phyloP scores from a whole-genome alignment of 2,329 filamentous ascomycete genomes.

The Aspergillus sp. region DNA sequence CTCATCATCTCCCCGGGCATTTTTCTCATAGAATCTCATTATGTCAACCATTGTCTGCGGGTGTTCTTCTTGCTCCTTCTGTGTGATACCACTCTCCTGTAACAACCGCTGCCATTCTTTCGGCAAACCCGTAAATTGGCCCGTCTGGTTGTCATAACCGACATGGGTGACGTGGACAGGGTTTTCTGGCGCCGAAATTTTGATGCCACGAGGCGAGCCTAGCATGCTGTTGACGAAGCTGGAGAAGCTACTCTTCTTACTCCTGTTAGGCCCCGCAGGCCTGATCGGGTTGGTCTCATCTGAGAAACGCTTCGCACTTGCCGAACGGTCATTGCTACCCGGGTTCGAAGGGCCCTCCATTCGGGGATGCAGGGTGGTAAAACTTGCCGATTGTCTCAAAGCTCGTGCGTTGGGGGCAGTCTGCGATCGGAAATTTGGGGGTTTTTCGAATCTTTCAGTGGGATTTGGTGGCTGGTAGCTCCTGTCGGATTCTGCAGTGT shows the following conservation, averaged over 20 bases:
- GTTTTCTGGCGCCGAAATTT: conserved; percentile 97
- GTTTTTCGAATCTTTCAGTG: conserved; percentile 34
- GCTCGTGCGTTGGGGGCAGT: conserved; percentile 59
- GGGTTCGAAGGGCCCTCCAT: conserved; percentile 51
- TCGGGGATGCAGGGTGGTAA: conserved; percentile 53
- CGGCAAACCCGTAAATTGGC: conserved; percentile 92
- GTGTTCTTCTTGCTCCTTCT: conserved; percentile 93
- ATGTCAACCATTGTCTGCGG: conserved; percentile 95
- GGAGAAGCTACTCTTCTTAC: conserved; percentile 84
- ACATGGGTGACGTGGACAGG: conserved; percentile 98
- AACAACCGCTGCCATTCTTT: conserved; percentile 98
- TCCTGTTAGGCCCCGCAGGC: conserved; percentile 58
- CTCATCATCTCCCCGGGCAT: conserved; percentile 79
- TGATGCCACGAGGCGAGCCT: conserved; percentile 81
- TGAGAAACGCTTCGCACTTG: conserved; percentile 70
- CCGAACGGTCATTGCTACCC: conserved; percentile 49
- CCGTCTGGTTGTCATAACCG: conserved; percentile 92
- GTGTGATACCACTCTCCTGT: conserved; percentile 92
- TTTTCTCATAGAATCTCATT: conserved; percentile 96
- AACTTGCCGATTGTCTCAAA: conserved; percentile 67
- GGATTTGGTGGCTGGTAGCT: conserved; percentile 19
- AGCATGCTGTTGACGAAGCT: conserved; percentile 83
- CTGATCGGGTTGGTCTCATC: conserved; percentile 71
- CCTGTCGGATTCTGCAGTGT: conserved; percentile 32
- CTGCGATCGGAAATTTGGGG: conserved; percentile 48